Conservation (phyloP, 2,329 filamentous ascomycete species). For the Aspergillus quadrilineatus region DNA sequence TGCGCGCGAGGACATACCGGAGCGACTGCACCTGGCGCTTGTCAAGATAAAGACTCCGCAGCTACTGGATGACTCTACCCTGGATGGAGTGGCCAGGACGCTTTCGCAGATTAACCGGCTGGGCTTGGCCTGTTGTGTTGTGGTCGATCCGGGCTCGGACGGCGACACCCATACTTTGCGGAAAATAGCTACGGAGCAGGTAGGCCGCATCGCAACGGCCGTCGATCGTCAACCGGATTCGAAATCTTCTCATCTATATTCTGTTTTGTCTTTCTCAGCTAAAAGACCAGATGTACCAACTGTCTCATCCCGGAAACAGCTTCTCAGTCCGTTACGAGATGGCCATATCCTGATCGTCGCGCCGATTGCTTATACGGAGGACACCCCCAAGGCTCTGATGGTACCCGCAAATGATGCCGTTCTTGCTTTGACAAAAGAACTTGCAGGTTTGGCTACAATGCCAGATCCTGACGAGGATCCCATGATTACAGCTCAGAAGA, state of each 20-base stretch:
- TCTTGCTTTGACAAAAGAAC: slow-evolving; percentile 72
- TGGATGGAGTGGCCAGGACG: slow-evolving; percentile 77
- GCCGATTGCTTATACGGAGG: slow-evolving; percentile 59
- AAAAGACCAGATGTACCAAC: slow-evolving; percentile 34
- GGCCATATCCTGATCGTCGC: slow-evolving; percentile 71
- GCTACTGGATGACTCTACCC: slow-evolving; percentile 63
- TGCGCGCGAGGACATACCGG: slow-evolving; percentile 36
- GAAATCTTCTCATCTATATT: slow-evolving; percentile 68
- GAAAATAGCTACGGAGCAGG: slow-evolving; percentile 59
- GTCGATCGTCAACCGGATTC: slow-evolving; percentile 68
- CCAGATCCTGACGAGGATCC: slow-evolving; percentile 47
- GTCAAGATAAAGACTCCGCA: slow-evolving; percentile 80
- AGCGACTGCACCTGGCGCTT: slow-evolving; percentile 72
- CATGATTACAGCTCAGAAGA: slow-evolving; percentile 38
- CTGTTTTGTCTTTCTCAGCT: slow-evolving; percentile 47
- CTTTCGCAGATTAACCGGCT: slow-evolving; percentile 78
- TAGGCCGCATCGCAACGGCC: slow-evolving; percentile 70
- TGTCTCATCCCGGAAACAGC: slow-evolving; percentile 48
- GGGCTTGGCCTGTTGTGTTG: slow-evolving; percentile 77
- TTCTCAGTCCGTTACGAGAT: slow-evolving; percentile 65
- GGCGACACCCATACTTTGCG: slow-evolving; percentile 40
- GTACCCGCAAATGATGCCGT: slow-evolving; percentile 65
- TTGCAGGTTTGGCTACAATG: slow-evolving; percentile 64
- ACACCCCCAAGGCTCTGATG: slow-evolving; percentile 49
- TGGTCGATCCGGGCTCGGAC: slow-evolving; percentile 67